Evolutionary conservation across 805 yeast genomes (phyloP).

Genomic region (Saccharomycopsis olivae): DNA sequence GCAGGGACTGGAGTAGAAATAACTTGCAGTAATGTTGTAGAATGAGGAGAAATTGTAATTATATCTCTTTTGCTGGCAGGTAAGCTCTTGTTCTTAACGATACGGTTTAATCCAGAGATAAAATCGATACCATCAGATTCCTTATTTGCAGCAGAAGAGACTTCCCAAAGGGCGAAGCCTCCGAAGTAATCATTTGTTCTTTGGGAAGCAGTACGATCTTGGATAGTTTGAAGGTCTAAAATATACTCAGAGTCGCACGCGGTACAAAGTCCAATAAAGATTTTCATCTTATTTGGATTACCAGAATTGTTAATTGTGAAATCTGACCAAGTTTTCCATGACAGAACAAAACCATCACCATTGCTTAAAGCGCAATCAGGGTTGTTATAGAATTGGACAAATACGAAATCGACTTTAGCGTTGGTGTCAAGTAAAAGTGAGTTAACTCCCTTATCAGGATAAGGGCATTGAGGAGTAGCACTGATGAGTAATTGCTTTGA

Average conservation of each 20-base stretch:
- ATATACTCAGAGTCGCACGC: slow-evolving; percentile 48
- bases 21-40: too few species aligned
- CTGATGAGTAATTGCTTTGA: slow-evolving; percentile 52
- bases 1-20: too few species aligned
- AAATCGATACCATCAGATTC: slow-evolving; percentile 8
- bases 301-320: slow-evolving; percentile 27
- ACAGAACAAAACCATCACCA: slow-evolving; percentile 33
- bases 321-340: slow-evolving; percentile 35
- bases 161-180: slow-evolving; percentile 16
- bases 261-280: slow-evolving; percentile 56
- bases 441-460: slow-evolving; percentile 50
- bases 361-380: slow-evolving; percentile 32
- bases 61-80: neutral
- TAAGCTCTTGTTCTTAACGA: slow-evolving; percentile 9
- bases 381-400: slow-evolving; percentile 73
- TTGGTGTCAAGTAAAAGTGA: slow-evolving; percentile 37
- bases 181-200: slow-evolving; percentile 8
- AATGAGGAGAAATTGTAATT: neutral
- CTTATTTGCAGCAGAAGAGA: slow-evolving; percentile 6
- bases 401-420: slow-evolving; percentile 55
- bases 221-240: slow-evolving; percentile 25
- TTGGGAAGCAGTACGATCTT: slow-evolving; percentile 1
- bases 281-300: slow-evolving; percentile 36
- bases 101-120: slow-evolving; percentile 11
- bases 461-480: slow-evolving; percentile 74